Evolutionary conservation across 2,329 filamentous ascomycete genomes (phyloP), one percentile per base, ranked within the genome.

Genomic region (Cercospora berteroae): DNA sequence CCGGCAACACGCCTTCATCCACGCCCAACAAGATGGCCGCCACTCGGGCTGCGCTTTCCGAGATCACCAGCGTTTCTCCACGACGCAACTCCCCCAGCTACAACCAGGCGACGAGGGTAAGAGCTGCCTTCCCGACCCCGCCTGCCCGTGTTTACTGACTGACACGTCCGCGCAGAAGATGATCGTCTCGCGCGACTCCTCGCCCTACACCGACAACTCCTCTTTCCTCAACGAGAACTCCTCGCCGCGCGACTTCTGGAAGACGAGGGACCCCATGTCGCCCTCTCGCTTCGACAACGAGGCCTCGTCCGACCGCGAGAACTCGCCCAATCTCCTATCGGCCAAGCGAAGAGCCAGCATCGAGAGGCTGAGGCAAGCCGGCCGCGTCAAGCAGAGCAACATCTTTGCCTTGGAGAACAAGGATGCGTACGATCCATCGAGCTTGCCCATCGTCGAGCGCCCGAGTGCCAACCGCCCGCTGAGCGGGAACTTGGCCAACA

Each of bases 351-450:
- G 94, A 77, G 92, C 92, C 56, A 98, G 94, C 18, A 94, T 99
- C 73, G 95, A 99, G 85, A 94, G 94, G 76, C 86, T 99, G 67
- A 96, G 97, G 82, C 92, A 90, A 78, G 94, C 93, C 33, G 97
- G 94, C 64, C 91, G 95, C 68, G 95, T 99, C 75, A 97, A 94
- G 85, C 98, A 97, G 83, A 97, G 94, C 86, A 96, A 90, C 82
- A 97, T 98, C 85, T 92, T 97, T 78, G 93, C 93, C 50, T 90
- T 94, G 64, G 94, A 97, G 81, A 90, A 93, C 77, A 94, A 94
- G 81, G 88, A 93, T 79, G 91, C 96, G 82, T 97, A 97, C 83
- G 93, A 97, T 79, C 93, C 94, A 29, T 86, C 90, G 65, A 87
- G 88, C 72, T 81, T 93, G 64, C 90, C 91, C 56, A 85, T 91